Evolutionary conservation across 208 protist species (phyloP).

Genomic region (Naegleria lovaniensis): DNA sequence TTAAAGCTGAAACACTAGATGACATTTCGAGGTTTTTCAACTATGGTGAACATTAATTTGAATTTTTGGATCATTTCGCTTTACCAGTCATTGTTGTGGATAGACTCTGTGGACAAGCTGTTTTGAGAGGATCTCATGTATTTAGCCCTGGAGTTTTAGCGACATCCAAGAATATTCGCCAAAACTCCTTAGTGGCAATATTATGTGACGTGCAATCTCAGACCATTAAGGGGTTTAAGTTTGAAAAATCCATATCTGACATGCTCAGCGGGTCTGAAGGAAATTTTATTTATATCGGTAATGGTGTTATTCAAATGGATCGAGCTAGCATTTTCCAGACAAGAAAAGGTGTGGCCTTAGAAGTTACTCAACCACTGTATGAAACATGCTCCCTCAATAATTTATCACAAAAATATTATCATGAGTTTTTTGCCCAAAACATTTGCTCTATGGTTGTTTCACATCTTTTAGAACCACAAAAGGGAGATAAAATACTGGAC

Average conservation of each 20-base stretch:
- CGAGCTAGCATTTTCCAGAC: not conserved
- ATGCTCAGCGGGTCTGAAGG: not conserved
- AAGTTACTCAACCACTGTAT: slow-evolving; percentile 36
- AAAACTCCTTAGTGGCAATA: slow-evolving; percentile 9
- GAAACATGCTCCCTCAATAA: slow-evolving; percentile 27
- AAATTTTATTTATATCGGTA: slow-evolving; percentile 4
- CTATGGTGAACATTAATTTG: too few species aligned
- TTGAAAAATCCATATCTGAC: not conserved
- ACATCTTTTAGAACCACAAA: slow-evolving; percentile 55
- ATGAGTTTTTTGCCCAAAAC: slow-evolving; percentile 62
- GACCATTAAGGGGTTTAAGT: slow-evolving; percentile 33
- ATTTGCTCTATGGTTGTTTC: slow-evolving; percentile 64
- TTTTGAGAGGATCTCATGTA: slow-evolving; percentile 71
- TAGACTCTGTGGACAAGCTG: slow-evolving; percentile 65
- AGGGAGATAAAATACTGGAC: slow-evolving; percentile 60
- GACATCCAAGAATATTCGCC: not conserved
- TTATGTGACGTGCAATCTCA: slow-evolving; percentile 18
- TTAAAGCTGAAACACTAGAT: too few species aligned
- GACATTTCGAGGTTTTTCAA: too few species aligned
- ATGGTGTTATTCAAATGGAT: slow-evolving; percentile 11
- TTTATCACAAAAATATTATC: not conserved
- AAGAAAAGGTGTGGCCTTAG: slow-evolving; percentile 19
- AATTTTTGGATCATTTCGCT: too few species aligned
- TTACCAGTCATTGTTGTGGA: slow-evolving; percentile 63
- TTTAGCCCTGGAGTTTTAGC: slow-evolving; percentile 62